A percentile compares a stretch with the other conserved stretches of the same genome.
Conservation (phyloP, 768 basidiomycete species). For the Hygrocybe coccinea region DNA sequence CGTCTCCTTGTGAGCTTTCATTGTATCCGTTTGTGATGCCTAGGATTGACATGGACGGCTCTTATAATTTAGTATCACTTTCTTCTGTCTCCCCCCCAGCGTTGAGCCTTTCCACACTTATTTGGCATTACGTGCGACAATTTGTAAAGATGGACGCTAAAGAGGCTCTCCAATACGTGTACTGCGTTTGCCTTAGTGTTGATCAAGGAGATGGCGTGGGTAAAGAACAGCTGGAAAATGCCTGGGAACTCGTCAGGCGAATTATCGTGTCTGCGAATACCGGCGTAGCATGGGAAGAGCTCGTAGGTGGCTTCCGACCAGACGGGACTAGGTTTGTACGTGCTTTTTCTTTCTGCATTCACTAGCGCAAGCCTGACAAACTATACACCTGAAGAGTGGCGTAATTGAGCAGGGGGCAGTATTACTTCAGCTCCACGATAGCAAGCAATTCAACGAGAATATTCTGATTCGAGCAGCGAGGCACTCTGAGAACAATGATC, state of each 20-base stretch:
- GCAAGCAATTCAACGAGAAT: constrained; percentile 67
- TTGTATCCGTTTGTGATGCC: neutral
- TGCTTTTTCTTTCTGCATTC: constrained; percentile 16
- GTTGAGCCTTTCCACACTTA: constrained; percentile 74
- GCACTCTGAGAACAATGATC: constrained; percentile 78
- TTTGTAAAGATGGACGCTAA: constrained; percentile 92
- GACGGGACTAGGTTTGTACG: constrained; percentile 88
- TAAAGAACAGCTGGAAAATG: constrained; percentile 76
- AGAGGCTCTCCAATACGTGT: constrained; percentile 92
- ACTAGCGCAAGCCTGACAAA: neutral
- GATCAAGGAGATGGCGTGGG: constrained; percentile 68
- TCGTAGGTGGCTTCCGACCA: constrained; percentile 86
- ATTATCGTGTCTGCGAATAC: constrained; percentile 76
- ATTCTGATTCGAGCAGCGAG: constrained; percentile 82
- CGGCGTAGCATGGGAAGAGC: constrained; percentile 83
- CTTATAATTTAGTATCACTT: constrained; percentile 50
- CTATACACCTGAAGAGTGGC: constrained; percentile 53
- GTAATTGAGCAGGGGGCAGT: constrained; percentile 79
- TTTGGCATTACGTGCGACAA: constrained; percentile 89
- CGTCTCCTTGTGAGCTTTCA: constrained; percentile 63
- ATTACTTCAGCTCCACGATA: constrained; percentile 66
- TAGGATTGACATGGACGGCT: neutral
- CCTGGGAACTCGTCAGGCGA: constrained; percentile 75
- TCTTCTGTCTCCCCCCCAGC: constrained; percentile 66
- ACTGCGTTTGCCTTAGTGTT: constrained; percentile 71